A percentile compares a stretch with the other conserved stretches of the same genome.
Evolutionary conservation across 768 basidiomycete genomes (phyloP).

Genomic region (Boletus eberwhitei): DNA sequence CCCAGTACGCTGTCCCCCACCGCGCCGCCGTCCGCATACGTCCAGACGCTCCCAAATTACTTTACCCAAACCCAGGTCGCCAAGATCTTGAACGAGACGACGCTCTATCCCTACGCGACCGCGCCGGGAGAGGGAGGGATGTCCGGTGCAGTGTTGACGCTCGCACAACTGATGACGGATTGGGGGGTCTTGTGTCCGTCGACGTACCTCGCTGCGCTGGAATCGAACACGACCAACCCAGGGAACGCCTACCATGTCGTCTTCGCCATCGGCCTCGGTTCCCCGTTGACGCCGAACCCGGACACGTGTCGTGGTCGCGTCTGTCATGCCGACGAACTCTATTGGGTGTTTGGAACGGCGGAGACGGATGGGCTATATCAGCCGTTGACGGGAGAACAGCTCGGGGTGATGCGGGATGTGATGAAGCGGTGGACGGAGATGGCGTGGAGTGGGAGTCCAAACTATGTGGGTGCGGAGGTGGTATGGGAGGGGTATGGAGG

Average conservation of each 20-base stretch:
- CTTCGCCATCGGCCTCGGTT: not conserved
- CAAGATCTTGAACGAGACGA: conserved; percentile 10
- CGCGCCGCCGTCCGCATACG: conserved; percentile 8
- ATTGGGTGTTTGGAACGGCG: no score
- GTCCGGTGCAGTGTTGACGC: no score
- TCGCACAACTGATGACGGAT: conserved; percentile 12
- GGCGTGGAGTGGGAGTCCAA: conserved; percentile 16
- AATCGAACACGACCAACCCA: no score
- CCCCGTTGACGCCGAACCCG: conserved; percentile 14
- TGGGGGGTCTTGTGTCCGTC: not conserved
- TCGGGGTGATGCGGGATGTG: conserved; percentile 2
- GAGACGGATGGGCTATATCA: conserved; percentile 14
- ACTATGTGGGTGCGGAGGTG: conserved; percentile 10
- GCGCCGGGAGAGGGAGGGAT: not conserved
- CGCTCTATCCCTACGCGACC: conserved; percentile 18
- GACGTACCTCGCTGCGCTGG: no score
- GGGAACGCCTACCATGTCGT: no score
- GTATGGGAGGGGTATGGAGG: conserved; percentile 13
- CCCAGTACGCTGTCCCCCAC: conserved; percentile 11
- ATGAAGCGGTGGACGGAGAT: conserved; percentile 12
- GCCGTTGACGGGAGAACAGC: conserved; percentile 3
- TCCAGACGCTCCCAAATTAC: not conserved
- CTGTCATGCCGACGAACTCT: no score
- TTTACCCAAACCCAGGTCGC: conserved; percentile 10
- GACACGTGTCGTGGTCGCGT: conserved; percentile 8